These are phyloP conservation scores for Pyrus communis DNA, from an alignment of 306 rosid genomes.

Conservation along the genomic window DNA sequence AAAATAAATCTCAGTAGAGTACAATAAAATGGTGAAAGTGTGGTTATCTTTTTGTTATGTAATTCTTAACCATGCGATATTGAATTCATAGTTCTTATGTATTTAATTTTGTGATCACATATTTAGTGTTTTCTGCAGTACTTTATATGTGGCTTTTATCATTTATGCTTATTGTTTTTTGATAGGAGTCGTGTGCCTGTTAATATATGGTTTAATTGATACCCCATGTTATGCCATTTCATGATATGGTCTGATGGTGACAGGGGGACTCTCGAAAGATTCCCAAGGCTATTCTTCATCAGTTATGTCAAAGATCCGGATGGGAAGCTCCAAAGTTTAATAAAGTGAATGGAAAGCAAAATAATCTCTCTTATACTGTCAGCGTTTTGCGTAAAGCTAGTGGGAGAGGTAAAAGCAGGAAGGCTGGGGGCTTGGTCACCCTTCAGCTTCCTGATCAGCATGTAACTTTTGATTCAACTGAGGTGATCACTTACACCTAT, in stretches of 20 bases:
- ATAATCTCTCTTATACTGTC: slow-evolving; percentile 51
- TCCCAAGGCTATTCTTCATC: slow-evolving; percentile 95
- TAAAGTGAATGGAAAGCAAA: slow-evolving; percentile 59
- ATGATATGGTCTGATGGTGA: slow-evolving; percentile 10
- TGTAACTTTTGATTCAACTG: slow-evolving; percentile 61
- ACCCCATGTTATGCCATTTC: not conserved
- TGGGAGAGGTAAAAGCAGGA: slow-evolving; percentile 92
- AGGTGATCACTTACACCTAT: slow-evolving; percentile 43
- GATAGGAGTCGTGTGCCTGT: not conserved
- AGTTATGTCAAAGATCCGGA: slow-evolving; percentile 85
- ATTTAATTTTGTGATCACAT: not conserved
- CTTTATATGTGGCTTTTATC: not conserved
- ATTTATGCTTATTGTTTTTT: not conserved
- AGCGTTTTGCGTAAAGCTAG: slow-evolving; percentile 80
- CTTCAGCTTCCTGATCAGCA: slow-evolving; percentile 78
- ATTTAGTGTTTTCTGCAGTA: not conserved
- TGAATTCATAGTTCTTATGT: not conserved
- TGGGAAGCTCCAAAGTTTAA: slow-evolving; percentile 96
- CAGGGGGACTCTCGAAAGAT: slow-evolving; percentile 84
- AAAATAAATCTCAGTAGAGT: not conserved
- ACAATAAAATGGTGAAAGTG: not conserved
- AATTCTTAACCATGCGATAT: not conserved
- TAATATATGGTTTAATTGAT: not conserved
- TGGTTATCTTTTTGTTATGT: not conserved
- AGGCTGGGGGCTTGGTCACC: slow-evolving; percentile 82